These are phyloP conservation scores for Malania oleifera DNA, from an alignment of 164 flowering plant species.

Conservation along the genomic window DNA sequence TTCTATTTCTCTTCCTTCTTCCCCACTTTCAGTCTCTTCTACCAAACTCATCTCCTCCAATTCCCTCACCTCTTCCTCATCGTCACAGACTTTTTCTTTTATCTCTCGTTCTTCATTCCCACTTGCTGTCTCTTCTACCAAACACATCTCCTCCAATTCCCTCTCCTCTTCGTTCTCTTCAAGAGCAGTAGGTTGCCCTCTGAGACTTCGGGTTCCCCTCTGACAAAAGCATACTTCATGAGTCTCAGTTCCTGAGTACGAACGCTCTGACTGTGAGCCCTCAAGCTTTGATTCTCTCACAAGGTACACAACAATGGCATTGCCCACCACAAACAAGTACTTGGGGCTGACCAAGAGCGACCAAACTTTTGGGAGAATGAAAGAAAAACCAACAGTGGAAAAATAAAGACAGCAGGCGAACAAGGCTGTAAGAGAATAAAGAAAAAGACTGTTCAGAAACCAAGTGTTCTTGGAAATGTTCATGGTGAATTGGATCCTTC, in stretches of 20 bases:
- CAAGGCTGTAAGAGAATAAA: conserved; percentile 11
- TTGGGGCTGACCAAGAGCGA: conserved; percentile 15
- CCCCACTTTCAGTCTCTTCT: background rate
- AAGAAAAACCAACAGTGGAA: conserved; percentile 18
- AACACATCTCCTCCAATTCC: conserved; percentile 1
- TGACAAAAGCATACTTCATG: conserved; percentile 19
- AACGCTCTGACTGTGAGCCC: background rate
- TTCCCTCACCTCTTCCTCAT: conserved; percentile 1
- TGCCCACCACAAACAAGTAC: conserved; percentile 17
- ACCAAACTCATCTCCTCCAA: background rate
- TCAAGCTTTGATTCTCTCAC: conserved; percentile 19
- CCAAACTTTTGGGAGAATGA: conserved; percentile 13
- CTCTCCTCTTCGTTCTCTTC: conserved; percentile 3
- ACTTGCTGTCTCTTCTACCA: background rate
- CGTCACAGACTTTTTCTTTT: too few species aligned
- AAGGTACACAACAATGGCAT: conserved; percentile 16
- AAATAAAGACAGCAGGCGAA: conserved; percentile 12
- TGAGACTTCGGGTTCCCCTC: conserved; percentile 4
- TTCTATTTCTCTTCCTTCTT: background rate
- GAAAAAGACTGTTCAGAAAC: conserved; percentile 8
- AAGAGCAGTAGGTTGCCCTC: background rate
- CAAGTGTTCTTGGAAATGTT: conserved; percentile 7
- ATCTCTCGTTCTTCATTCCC: background rate
- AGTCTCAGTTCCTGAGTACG: conserved; percentile 2
- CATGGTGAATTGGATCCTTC: too few species aligned